Conservation (phyloP, 2,329 filamentous ascomycete species). For the Torrubiella hemipterigena region DNA sequence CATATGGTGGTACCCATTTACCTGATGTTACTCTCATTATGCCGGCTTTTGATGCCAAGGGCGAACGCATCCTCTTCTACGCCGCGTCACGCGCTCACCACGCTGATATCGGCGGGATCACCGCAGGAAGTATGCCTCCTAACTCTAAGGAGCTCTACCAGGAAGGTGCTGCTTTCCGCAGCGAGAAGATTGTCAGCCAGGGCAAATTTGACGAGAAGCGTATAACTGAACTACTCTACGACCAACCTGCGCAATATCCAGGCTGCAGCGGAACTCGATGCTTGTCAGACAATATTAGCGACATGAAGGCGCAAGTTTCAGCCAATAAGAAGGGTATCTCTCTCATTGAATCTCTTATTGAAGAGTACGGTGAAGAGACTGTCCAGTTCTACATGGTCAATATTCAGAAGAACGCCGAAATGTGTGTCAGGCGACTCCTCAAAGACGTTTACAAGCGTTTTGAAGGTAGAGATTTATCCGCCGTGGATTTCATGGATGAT, state of each 20-base stretch:
- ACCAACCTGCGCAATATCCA: constrained; percentile 61
- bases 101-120: constrained; percentile 74
- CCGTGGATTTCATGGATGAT: constrained; percentile 75
- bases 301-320: constrained; percentile 72
- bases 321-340: constrained; percentile 79
- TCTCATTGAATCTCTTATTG: constrained; percentile 63
- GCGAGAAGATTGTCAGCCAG: constrained; percentile 60
- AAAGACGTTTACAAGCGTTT: constrained; percentile 61
- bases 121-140: constrained; percentile 72
- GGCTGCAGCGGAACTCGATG: constrained; percentile 71
- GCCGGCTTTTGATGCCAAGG: constrained; percentile 55
- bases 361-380: constrained; percentile 64
- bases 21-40: constrained; percentile 75
- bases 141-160: constrained; percentile 53
- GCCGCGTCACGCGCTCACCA: constrained; percentile 72
- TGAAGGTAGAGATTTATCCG: constrained; percentile 56
- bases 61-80: constrained; percentile 67
- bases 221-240: constrained; percentile 59
- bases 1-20: constrained; percentile 72
- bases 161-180: constrained; percentile 51
- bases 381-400: constrained; percentile 77
- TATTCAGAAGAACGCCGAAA: constrained; percentile 71
- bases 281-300: constrained; percentile 70
- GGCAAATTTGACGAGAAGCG: constrained; percentile 69
- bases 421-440: constrained; percentile 59